Percentiles rank a stretch among this genome's conserved stretches.
Evolutionary conservation across 2,329 filamentous ascomycete genomes (phyloP).

Genomic region (Beauveria rudraprayagi): DNA sequence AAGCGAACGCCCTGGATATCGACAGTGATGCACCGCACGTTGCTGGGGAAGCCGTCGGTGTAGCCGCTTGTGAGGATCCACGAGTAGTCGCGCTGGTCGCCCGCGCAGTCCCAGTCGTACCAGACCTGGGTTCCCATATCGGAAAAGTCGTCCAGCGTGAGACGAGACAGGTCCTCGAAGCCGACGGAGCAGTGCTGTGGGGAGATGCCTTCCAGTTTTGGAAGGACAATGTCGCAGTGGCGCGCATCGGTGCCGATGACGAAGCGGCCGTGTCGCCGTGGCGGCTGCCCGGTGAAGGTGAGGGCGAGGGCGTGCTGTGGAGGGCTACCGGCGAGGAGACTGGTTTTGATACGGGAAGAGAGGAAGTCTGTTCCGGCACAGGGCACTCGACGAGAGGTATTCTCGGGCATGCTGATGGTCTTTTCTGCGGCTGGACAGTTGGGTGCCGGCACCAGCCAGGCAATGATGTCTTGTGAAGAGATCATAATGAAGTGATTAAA

Average conservation of each 20-base stretch:
- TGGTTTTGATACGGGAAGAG: conserved; percentile 21
- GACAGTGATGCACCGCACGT: conserved; percentile 27
- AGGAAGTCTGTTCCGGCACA: conserved; percentile 20
- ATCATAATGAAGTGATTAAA: conserved; percentile 11
- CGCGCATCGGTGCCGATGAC: conserved; percentile 30
- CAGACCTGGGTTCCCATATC: conserved; percentile 31
- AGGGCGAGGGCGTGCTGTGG: conserved; percentile 27
- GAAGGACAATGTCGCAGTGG: conserved; percentile 30
- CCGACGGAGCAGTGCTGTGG: conserved; percentile 30
- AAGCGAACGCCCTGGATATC: conserved; percentile 33
- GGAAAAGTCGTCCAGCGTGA: conserved; percentile 32
- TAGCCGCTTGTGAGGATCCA: conserved; percentile 29
- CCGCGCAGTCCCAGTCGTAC: conserved; percentile 33
- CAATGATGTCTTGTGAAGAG: conserved; percentile 25
- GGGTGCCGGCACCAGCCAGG: conserved; percentile 32
- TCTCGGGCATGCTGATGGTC: conserved; percentile 24
- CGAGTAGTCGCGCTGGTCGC: conserved; percentile 27
- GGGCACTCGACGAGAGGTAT: conserved; percentile 21
- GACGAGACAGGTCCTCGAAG: conserved; percentile 30
- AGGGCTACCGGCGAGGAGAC: conserved; percentile 13
- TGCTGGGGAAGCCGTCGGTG: conserved; percentile 26
- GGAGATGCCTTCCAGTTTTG: conserved; percentile 25
- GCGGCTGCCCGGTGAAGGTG: conserved; percentile 23
- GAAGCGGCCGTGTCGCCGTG: conserved; percentile 29
- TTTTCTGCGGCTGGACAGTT: conserved; percentile 26